Conservation (phyloP, 306 rosid species). For the Sicyos edulis region DNA sequence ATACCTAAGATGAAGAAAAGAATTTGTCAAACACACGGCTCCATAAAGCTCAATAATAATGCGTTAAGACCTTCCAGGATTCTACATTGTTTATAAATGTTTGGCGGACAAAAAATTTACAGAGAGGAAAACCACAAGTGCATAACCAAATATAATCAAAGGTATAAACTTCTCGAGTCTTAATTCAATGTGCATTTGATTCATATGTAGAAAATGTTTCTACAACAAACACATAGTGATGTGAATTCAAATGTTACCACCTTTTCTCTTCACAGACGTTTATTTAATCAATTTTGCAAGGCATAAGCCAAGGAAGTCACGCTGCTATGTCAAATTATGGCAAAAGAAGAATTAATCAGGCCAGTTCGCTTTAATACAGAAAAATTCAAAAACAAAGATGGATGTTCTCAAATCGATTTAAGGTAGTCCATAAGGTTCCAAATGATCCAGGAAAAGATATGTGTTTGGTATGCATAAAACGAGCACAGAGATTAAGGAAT, state of each 20-base stretch:
- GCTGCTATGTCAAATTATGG: not conserved
- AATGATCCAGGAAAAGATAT: not conserved
- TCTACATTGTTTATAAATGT: not conserved
- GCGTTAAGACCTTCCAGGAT: not conserved
- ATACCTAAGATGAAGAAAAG: conserved; percentile 28
- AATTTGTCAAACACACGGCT: not conserved
- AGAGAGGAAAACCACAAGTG: not conserved
- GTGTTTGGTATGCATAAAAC: not conserved
- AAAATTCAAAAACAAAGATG: not conserved
- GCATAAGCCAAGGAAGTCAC: not conserved
- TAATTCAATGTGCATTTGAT: not conserved
- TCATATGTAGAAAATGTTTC: not conserved
- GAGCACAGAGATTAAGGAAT: not conserved
- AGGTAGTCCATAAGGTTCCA: not conserved
- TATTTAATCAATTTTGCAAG: not conserved
- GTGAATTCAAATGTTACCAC: not conserved
- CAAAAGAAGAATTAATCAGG: not conserved
- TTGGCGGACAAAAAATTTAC: not conserved
- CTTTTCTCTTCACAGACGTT: not conserved
- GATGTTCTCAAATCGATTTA: not conserved
- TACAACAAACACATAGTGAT: not conserved
- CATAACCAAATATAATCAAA: conserved; percentile 1
- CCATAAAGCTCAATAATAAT: not conserved
- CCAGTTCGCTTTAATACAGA: not conserved
- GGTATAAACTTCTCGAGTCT: not conserved